These are phyloP conservation scores for Paradendryphiella salina DNA, from an alignment of 2,329 filamentous ascomycete genomes.

Conservation along the genomic window DNA sequence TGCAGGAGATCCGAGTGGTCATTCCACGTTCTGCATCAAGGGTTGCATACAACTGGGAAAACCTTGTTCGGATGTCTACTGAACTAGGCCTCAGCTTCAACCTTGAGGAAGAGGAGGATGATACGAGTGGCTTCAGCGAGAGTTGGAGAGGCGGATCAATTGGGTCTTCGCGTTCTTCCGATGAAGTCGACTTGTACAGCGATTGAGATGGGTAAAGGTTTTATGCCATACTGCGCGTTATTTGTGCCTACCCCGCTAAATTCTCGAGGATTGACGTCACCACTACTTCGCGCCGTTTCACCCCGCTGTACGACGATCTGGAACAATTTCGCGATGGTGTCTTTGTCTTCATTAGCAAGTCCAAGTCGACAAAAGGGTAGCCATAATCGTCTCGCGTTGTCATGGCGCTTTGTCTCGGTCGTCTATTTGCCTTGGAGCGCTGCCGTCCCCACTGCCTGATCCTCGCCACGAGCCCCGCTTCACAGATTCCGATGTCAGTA, in stretches of 20 bases:
- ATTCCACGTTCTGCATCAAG: not conserved
- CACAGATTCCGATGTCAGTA: slow-evolving; percentile 2
- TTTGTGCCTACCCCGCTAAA: too few relatives aligned
- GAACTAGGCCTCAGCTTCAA: slow-evolving; percentile 11
- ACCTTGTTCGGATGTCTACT: slow-evolving; percentile 11
- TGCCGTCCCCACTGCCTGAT: slow-evolving; percentile 4
- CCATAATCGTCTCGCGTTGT: not conserved
- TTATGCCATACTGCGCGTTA: too few relatives aligned
- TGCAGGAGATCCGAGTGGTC: slow-evolving; percentile 15
- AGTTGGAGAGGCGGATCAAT: slow-evolving; percentile 11
- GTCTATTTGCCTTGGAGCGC: slow-evolving; percentile 6
- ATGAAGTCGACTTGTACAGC: slow-evolving; percentile 11
- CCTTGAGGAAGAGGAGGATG: slow-evolving; percentile 7
- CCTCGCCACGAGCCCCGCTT: slow-evolving; percentile 4
- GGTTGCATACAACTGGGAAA: slow-evolving; percentile 18
- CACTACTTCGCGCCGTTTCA: too few relatives aligned
- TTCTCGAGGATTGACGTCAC: too few relatives aligned
- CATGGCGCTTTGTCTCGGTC: not conserved
- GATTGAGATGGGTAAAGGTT: too few relatives aligned
- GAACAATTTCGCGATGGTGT: too few relatives aligned
- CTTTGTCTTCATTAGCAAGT: not conserved
- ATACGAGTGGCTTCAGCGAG: not conserved
- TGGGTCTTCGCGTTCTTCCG: slow-evolving; percentile 16
- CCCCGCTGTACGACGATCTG: too few relatives aligned
- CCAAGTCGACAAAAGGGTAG: not conserved